Evolutionary conservation across 345 rosid species (phyloP), one percentile per base, ranked within the genome.

Genomic region (Ceriops tagal): DNA sequence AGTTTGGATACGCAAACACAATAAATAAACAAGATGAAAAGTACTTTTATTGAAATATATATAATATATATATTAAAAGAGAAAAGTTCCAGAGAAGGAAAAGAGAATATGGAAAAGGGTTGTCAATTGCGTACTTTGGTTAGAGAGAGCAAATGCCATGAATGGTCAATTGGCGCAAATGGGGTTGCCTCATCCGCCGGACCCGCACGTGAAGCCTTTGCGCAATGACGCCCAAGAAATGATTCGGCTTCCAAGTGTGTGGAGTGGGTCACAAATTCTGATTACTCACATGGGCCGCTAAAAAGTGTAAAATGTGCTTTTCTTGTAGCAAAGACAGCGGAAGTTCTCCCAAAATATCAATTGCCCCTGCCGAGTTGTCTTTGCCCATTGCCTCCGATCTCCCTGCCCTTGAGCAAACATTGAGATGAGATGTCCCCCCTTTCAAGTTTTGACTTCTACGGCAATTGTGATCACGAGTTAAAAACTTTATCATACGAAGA

Each of bases 121-220:
- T 7, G 26, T 20, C 34, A 61, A 22, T 4, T n/a, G 51, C 16
- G 18, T 13, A 24, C 35, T 19, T 9, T 4, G 37, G 15, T 11
- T 35, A 58, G 28, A n/a, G 27, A 1, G 1, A 24, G 26, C 26
- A 24, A 24, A 24, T 24, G 26, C 26, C 26, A 24, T 24, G 26
- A 43, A 34, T 57, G 58, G 46, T 37, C 46, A 30, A n/a, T n/a
- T 1, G 32, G 27, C 19, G 53, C 61, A 53, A 32, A 51, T 20
- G 24, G 24, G 47, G 59, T 62, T 15, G 61, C 8, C 28, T 49
- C 20, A 19, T 67, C 64, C 58, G 59, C 60, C 67, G 39, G 49
- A 43, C 18, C 18, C 49, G 49, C 81, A 80, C 72, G 74, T 80
- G 83, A 74, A 72, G 35, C 28, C 15, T 13, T 9, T 2, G 31